These are phyloP conservation scores for Trametes sp. DNA, from an alignment of 1,284 basidiomycete genomes.

Conservation along the genomic window DNA sequence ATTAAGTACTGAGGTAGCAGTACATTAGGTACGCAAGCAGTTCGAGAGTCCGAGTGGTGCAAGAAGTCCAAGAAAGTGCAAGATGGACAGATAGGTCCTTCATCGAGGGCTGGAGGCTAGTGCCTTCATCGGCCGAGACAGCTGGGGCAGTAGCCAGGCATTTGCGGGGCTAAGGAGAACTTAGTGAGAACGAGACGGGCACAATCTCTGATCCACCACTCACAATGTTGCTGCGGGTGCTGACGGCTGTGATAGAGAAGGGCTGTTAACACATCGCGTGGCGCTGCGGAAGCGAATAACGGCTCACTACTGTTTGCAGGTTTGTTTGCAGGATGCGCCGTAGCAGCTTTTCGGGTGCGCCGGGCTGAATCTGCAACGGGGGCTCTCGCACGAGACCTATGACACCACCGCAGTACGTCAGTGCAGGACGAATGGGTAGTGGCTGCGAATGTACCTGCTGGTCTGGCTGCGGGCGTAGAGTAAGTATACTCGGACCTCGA, in stretches of 20 bases:
- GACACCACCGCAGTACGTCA: background rate
- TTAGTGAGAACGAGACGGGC: background rate
- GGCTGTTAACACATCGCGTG: slow-evolving; percentile 4
- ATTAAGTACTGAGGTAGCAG: background rate
- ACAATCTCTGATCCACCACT: slow-evolving; percentile 15
- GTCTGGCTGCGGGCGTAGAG: slow-evolving; percentile 16
- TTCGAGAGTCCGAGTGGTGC: background rate
- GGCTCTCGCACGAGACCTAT: slow-evolving; percentile 38
- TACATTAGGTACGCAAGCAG: background rate
- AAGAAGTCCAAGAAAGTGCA: slow-evolving; percentile 1
- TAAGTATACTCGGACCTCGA: slow-evolving; percentile 1
- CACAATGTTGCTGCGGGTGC: slow-evolving; percentile 41
- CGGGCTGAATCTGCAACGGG: slow-evolving; percentile 39
- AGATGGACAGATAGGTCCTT: background rate
- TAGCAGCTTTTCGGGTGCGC: slow-evolving; percentile 34
- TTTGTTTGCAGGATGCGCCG: slow-evolving; percentile 37
- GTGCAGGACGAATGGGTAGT: background rate
- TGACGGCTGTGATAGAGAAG: slow-evolving; percentile 31
- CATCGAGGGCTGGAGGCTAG: background rate
- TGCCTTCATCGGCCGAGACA: slow-evolving; percentile 17
- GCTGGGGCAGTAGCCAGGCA: slow-evolving; percentile 25
- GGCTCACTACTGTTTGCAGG: slow-evolving; percentile 41
- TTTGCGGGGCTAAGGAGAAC: slow-evolving; percentile 26
- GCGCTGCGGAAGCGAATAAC: background rate
- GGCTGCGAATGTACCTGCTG: slow-evolving; percentile 13